Conservation (phyloP, 2,329 filamentous ascomycete genomes). For the Endoconidiophora laricicola region DNA sequence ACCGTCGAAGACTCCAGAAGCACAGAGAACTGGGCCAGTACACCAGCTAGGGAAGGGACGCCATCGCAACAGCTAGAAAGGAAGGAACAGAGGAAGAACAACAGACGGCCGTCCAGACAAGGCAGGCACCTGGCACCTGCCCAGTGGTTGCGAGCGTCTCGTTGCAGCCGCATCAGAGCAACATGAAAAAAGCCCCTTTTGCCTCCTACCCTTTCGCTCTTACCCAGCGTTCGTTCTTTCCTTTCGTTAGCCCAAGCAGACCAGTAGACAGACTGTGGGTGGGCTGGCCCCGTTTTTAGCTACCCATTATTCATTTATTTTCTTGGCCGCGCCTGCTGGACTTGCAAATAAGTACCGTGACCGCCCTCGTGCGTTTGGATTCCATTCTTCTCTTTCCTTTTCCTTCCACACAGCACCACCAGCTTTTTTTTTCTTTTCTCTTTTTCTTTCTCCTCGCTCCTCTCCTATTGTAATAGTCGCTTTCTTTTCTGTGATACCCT, state of each 20-base stretch:
- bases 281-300: too few species aligned
- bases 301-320: too few species aligned
- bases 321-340: too few species aligned
- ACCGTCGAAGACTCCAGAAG: not conserved
- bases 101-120: not conserved
- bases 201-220: constrained; percentile 3
- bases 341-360: constrained; percentile 26
- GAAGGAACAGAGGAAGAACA: not conserved
- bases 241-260: not conserved
- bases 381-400: constrained; percentile 22
- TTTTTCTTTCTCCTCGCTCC: constrained; percentile 34
- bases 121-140: not conserved
- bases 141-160: not conserved
- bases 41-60: not conserved
- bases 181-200: constrained; percentile 4
- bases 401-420: constrained; percentile 15
- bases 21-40: not conserved
- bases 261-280: too few species aligned
- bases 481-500: constrained; percentile 23
- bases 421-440: constrained; percentile 21
- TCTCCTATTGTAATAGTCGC: constrained; percentile 23
- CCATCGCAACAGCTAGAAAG: not conserved
- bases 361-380: constrained; percentile 20
- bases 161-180: not conserved
- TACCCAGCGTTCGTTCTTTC: constrained; percentile 1